A percentile compares a stretch with the other conserved stretches of the same genome.
These are phyloP conservation scores for Dryas alaskensis DNA, from an alignment of 306 rosid genomes.

Conservation along the genomic window DNA sequence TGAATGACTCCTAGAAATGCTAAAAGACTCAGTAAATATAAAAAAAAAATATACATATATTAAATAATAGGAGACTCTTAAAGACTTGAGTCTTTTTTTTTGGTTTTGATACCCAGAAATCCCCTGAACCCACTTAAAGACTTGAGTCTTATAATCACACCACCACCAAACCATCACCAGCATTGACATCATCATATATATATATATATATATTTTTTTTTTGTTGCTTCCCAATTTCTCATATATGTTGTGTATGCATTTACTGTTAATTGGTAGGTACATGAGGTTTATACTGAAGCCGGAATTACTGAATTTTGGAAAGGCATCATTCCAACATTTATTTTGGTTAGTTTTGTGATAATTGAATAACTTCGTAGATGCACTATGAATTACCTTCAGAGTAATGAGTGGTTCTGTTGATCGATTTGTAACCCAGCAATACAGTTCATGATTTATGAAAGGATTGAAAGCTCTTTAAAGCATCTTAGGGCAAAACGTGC, in stretches of 20 bases:
- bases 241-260: neutral
- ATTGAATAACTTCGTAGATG: constrained; percentile 11
- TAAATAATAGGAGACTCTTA: too few relatives aligned
- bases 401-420: constrained; percentile 27
- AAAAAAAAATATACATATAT: too few relatives aligned
- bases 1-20: too few relatives aligned
- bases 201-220: too few relatives aligned
- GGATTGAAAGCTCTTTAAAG: constrained; percentile 54
- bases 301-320: constrained; percentile 80
- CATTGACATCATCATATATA: neutral
- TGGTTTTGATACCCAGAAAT: too few relatives aligned
- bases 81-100: too few relatives aligned
- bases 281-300: constrained; percentile 62
- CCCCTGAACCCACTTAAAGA: too few relatives aligned
- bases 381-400: neutral
- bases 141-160: too few relatives aligned
- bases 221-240: neutral
- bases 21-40: too few relatives aligned
- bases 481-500: constrained; percentile 52
- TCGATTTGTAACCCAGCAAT: constrained; percentile 87
- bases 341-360: constrained; percentile 57
- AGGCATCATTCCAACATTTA: constrained; percentile 79
- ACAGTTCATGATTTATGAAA: constrained; percentile 65
- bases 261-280: constrained; percentile 39
- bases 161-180: too few relatives aligned